Evolutionary conservation across 2,329 filamentous ascomycete species (phyloP), one percentile per base, ranked within the genome.

Genomic region (Lecanicillium sp.): DNA sequence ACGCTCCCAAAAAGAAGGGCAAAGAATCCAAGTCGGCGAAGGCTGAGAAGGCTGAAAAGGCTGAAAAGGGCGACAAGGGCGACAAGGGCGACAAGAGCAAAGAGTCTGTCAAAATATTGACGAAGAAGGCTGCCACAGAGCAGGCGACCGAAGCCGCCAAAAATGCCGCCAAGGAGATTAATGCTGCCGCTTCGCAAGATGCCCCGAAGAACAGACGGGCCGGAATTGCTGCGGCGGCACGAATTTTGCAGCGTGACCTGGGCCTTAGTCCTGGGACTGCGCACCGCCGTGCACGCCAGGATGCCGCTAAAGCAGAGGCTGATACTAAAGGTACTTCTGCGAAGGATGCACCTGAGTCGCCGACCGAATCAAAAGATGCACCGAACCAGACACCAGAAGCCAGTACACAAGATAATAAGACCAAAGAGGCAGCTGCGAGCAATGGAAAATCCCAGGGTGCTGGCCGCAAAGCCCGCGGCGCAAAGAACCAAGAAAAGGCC

Each of bases 181-280:
- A 20, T 25, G 29, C 43, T 10, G 32, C 42, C 7, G 52, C 5
- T 44, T 39, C 29, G 60, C 62, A 39, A 46, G 62, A 67, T 4
- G 57, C 54, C 2, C 64, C 69, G 3, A 81, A 77, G 58, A 77
- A 68, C 41, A 72, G 75, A 19, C 67, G 74, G 30, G 71, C 72
- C 5, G 74, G 71, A n/a, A 79, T 81, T 37, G 69, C 77, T 20
- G 74, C 77, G 8, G 78, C 79, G 10, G 78, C 79, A 10, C 71
- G 77, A 13, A 77, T 84, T 38, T 51, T 84, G 14, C 78, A 82
- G 54, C 72, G 79, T 25, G 79, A 84, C 45, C 65, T 83, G 14
- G 79, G 79, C 15, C 66, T 84, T 1, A 80, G 74, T 42, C 74
- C 77, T 10, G 76, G 76, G 28, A 77, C 73, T 49, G 74, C 78